Evolutionary conservation across 768 basidiomycete species (phyloP).

Genomic region (Coprinopsis marcescibilis): DNA sequence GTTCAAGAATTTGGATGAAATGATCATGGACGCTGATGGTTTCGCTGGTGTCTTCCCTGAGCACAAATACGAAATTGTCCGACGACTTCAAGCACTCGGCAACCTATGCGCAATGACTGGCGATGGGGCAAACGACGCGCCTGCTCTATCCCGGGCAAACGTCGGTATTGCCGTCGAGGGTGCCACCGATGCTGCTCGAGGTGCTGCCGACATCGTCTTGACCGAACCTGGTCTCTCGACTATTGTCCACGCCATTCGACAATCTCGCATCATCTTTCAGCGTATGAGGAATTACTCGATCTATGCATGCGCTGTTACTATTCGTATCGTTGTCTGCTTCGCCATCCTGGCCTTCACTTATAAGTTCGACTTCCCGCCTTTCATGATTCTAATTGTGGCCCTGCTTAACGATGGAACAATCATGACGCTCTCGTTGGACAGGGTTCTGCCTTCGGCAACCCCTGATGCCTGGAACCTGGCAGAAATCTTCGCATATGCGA

Average conservation of each 20-base stretch:
- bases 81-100: conserved; percentile 93
- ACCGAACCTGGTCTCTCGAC: conserved; percentile 99
- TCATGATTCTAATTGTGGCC: conserved; percentile 99
- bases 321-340: conserved; percentile 98
- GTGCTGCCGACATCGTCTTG: conserved; percentile 96
- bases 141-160: conserved; percentile 95
- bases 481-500: conserved; percentile 93
- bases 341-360: conserved; percentile 92
- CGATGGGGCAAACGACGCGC: conserved; percentile 98
- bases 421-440: conserved; percentile 96
- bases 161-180: conserved; percentile 99
- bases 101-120: conserved; percentile 99
- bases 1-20: conserved; percentile 84
- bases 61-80: conserved; percentile 99
- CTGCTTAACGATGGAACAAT: conserved; percentile 97
- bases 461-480: conserved; percentile 95
- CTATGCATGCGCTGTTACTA: conserved; percentile 92
- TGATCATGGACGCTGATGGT: conserved; percentile 99
- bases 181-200: conserved; percentile 97
- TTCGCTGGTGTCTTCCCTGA: conserved; percentile 99
- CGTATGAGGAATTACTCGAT: conserved; percentile 99
- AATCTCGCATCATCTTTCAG: conserved; percentile 98
- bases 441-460: conserved; percentile 86
- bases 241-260: conserved; percentile 97
- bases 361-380: conserved; percentile 98